Evolutionary conservation across 305 asterid genomes (phyloP).

Genomic region (Fraxinus sp.): DNA sequence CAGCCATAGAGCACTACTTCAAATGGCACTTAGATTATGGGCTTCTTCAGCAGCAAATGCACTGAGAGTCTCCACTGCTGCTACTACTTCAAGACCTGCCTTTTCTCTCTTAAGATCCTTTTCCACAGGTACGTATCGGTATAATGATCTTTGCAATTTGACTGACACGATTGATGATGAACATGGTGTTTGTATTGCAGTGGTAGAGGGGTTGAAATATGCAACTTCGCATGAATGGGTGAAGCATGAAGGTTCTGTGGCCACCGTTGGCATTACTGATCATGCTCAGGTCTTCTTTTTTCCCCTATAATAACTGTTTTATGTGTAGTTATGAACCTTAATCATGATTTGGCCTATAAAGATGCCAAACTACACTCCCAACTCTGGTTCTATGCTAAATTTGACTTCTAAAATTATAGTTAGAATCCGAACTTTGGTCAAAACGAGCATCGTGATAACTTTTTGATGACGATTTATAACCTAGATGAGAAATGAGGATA

Average conservation of each 20-base stretch:
- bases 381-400: neutral
- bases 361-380: neutral
- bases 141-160: neutral
- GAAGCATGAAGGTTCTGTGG: slow-evolving; percentile 83
- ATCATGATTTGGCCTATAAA: neutral
- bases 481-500: neutral
- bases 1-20: neutral
- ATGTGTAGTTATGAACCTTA: neutral
- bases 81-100: slow-evolving; percentile 44
- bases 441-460: neutral
- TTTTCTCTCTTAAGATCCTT: slow-evolving; percentile 76
- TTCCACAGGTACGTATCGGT: slow-evolving; percentile 50
- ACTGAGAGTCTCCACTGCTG: slow-evolving; percentile 54
- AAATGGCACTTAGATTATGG: slow-evolving; percentile 90
- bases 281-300: slow-evolving; percentile 71
- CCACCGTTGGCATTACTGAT: slow-evolving; percentile 82
- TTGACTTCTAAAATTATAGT: neutral
- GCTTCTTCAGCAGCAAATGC: slow-evolving; percentile 97
- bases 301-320: neutral
- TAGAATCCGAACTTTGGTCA: neutral
- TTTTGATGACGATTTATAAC: neutral
- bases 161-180: neutral
- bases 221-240: slow-evolving; percentile 92
- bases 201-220: slow-evolving; percentile 74
- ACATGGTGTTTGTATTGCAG: slow-evolving; percentile 32